Evolutionary conservation across 2,329 filamentous ascomycete species (phyloP).

Genomic region (Botrytis fabae): DNA sequence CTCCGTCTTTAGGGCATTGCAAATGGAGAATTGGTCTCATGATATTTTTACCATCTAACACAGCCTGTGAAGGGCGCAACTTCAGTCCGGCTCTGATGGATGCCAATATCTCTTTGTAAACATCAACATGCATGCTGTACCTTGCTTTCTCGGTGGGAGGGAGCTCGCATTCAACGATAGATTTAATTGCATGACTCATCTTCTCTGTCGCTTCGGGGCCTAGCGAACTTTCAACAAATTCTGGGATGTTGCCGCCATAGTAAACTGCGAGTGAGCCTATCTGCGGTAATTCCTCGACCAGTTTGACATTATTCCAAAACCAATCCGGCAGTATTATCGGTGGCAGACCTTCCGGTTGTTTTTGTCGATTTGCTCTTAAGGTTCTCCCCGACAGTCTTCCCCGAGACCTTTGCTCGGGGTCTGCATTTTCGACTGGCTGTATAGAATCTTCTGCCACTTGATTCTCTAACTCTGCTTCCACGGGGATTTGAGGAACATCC

Average conservation of each 20-base stretch:
- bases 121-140: conserved; percentile 38
- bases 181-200: conserved; percentile 18
- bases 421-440: conserved; percentile 18
- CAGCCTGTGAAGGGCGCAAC: conserved; percentile 41
- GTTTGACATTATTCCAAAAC: conserved; percentile 56
- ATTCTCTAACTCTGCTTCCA: conserved; percentile 11
- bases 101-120: conserved; percentile 46
- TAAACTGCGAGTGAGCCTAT: conserved; percentile 32
- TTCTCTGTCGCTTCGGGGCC: conserved; percentile 7
- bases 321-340: conserved; percentile 55
- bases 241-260: conserved; percentile 14
- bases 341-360: conserved; percentile 45
- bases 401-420: conserved; percentile 25
- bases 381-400: conserved; percentile 27
- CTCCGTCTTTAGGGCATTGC: conserved; percentile 58
- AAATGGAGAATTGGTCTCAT: conserved; percentile 57
- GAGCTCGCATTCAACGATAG: conserved; percentile 27
- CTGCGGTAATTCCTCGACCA: conserved; percentile 26
- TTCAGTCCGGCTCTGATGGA: conserved; percentile 52
- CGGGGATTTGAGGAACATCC: conserved; percentile 6
- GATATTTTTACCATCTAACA: conserved; percentile 35
- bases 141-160: conserved; percentile 29
- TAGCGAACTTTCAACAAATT: background rate
- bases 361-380: conserved; percentile 30
- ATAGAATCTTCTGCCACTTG: conserved; percentile 13